Evolutionary conservation across 1,284 basidiomycete species (phyloP), one percentile per base, ranked within the genome.

Genomic region (Lentinula novae-zelandiae): DNA sequence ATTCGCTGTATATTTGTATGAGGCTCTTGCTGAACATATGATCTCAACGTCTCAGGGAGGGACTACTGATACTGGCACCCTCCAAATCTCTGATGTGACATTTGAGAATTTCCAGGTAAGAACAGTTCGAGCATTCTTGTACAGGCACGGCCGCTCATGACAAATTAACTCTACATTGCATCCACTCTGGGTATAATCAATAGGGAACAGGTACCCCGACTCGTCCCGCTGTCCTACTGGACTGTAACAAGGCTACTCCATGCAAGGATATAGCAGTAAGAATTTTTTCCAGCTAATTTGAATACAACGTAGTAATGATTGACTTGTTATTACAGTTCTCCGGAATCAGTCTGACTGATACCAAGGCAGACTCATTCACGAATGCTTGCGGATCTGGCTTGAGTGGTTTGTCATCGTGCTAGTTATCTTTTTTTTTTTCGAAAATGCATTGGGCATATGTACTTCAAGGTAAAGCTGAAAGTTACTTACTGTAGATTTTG

Each of bases 301-400:
- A 9, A 38, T 38, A 38, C 36, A 2, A 3, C 7, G 36, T 10
- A 38, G 36, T 38, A 9, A 9, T 38, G 7, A 38, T 38, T 12
- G 27, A 27, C 27, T 27, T 27, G 27, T 27, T 27, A 27, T 27
- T 44, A 5, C 52, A 66, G 60, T 66, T 67, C 50, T 56, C 6
- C 2, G 53, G 52, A 27, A 53, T 66, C 4, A 33, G 27, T 17
- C 27, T 67, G 2, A 53, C 56, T 34, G 34, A 52, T n/a, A 63
- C 65, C 8, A 58, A 54, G n/a, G 60, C 64, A 12, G 57, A 65
- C 38, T 17, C 42, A 13, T 60, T 65, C 34, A 63, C 62, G 13
- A 65, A 67, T 51, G 65, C 67, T 3, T 67, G 67, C 36, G 67
- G 67, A 3, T 39, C 60, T 7, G 67, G 67, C 2, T 17, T 64